Evolutionary conservation across 23 red algal genomes (phyloP).

Genomic region (Agarophyton chilense): DNA sequence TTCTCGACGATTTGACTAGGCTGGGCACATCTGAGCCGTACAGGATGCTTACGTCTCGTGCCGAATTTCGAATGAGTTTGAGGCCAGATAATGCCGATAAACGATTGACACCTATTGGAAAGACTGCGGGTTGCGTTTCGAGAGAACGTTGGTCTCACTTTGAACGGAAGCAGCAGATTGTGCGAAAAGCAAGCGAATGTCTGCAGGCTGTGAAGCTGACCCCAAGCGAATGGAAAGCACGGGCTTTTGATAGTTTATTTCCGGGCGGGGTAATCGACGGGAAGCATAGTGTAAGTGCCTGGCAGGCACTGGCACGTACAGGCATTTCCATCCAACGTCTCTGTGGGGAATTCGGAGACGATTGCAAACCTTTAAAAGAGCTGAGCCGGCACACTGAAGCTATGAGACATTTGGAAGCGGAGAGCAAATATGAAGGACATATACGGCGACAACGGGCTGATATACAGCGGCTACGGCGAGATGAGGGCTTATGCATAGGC

Average conservation of each 20-base stretch:
- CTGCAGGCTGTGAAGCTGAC: slow-evolving; percentile 12
- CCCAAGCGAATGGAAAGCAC: slow-evolving; percentile 30
- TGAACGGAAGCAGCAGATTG: not conserved
- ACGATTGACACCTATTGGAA: slow-evolving; percentile 69
- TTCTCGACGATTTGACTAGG: slow-evolving; percentile 75
- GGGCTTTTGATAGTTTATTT: slow-evolving; percentile 35
- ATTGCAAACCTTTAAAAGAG: not conserved
- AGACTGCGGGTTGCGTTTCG: slow-evolving; percentile 29
- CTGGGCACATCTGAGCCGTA: slow-evolving; percentile 80
- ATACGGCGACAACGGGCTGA: slow-evolving; percentile 7
- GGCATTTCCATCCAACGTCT: not conserved
- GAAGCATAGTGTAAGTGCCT: slow-evolving; percentile 10
- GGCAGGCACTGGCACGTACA: slow-evolving; percentile 25
- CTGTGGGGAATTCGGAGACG: not conserved
- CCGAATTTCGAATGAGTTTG: slow-evolving; percentile 68
- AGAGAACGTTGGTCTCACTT: slow-evolving; percentile 23
- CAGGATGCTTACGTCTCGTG: slow-evolving; percentile 76
- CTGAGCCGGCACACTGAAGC: slow-evolving; percentile 3
- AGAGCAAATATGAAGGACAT: slow-evolving; percentile 49
- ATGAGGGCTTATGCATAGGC: slow-evolving; percentile 34
- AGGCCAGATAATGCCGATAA: slow-evolving; percentile 80
- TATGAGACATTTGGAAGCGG: slow-evolving; percentile 33
- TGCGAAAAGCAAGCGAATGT: not conserved
- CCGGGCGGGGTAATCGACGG: not conserved
- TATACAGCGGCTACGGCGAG: slow-evolving; percentile 34